Evolutionary conservation across 768 basidiomycete species (phyloP), one percentile per base, ranked within the genome.

Genomic region (Leccinum ochraceum): DNA sequence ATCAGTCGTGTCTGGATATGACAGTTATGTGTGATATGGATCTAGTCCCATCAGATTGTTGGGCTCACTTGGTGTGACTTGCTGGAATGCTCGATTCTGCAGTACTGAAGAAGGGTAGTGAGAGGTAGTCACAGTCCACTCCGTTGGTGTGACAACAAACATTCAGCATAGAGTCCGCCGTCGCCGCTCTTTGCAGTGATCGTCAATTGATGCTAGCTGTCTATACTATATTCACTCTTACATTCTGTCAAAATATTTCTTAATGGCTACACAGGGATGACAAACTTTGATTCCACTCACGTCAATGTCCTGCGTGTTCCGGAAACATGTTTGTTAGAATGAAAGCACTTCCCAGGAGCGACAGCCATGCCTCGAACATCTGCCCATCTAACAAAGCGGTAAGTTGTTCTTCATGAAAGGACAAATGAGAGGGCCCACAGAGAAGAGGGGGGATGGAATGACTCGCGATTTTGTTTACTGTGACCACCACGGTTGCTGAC

Each of bases 1-100:
- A 2, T 67, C 77, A 2, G 78, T 52, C 2, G 82, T 83, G 57
- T 78, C 83, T 83, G 13, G 4, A 48, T 10, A 28, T 22, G 11
- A 26, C 49, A 20, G 28, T 58, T 30, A 46, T 17, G 20, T 13
- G 26, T 37, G 1, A 37, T 37, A 37, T 37, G 9, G 2, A 16
- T 44, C 28, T 10, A 26, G 8, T 39, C 24, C 53, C 0, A 46
- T 46, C 22, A 4, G 6, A 22, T 4, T 20, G 3, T 3, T 42
- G 17, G 7, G 51, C 73, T 48, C 64, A 83, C 85, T 77, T 17
- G 86, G 80, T 2, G 79, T 78, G 24, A 86, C 84, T 59, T 83
- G 78, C 61, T 89, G 87, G 69, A 88, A 86, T 1, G 87, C 86
- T 14, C 86, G 77, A 66, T 88, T 88, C 70, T 84, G 86, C 1